Evolutionary conservation across 768 basidiomycete genomes (phyloP), one percentile per base, ranked within the genome.

Genomic region (Suillus alpinus): DNA sequence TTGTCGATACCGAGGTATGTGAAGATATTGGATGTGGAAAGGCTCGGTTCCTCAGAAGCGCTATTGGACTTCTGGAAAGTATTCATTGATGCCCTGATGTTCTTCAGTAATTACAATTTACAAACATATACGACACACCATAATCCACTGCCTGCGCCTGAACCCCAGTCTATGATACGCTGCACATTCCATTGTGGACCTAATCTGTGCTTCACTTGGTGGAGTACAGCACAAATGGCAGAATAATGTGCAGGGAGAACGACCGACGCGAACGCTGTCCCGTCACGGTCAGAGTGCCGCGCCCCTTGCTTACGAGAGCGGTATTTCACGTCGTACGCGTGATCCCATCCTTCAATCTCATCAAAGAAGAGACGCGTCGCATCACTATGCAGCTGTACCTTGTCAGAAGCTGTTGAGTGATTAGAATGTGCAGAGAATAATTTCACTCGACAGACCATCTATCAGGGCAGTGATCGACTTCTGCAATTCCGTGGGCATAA

Each of bases 181-280:
- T 86, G 76, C 58, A 85, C 77, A 36, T 75, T 73, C 85, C 82
- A 91, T n/a, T 79, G 78, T 7, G 79, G 71, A n/a, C 83, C 87
- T 40, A 94, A 66, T 58, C 93, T 79, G 52, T 76, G 80, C 62
- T 83, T 87, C 40, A 86, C 65, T 63, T 92, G 87, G 51, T 83
- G 77, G 18, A 95, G 74, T 6, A 95, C 91, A n/a, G 88, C 78
- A 53, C 77, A 80, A 56, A 94, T 89, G 2, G 87, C 92, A 50
- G 92, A 84, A 71, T 91, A 95, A 75, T 94, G 90, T 3, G 88
- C 86, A 1, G 94, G 94, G 64, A 95, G 81, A n/a, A 87, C 89
- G 53, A 95, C 81, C 13, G 91, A 86, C 14, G 89, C 88, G 70
- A 94, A 95, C 5, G 94, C 94, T 29, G 89, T 86, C 26, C 88